Evolutionary conservation across 257 asterid genomes (phyloP).

Genomic region (Orobanche coerulescens): DNA sequence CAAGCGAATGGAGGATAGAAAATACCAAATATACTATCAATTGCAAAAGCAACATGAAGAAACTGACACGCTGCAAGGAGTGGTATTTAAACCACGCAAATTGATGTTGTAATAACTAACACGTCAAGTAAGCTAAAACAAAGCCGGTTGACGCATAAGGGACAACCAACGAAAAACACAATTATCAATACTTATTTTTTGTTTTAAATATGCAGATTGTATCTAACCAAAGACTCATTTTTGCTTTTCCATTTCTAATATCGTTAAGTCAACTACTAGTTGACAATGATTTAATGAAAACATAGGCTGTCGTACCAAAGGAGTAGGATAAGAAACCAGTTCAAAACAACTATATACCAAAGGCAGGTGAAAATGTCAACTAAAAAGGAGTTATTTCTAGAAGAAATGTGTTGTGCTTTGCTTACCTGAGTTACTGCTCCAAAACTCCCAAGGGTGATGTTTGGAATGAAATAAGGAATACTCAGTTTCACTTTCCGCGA

Average conservation of each 20-base stretch:
- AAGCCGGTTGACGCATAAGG: neutral
- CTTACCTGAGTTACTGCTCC: constrained; percentile 94
- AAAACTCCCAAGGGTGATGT: constrained; percentile 92
- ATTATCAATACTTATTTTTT: neutral
- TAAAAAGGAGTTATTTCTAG: neutral
- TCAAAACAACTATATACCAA: neutral
- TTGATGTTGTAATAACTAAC: neutral
- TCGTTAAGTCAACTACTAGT: no score
- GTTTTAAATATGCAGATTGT: neutral
- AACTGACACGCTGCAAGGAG: neutral
- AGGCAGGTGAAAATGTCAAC: neutral
- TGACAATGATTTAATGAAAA: neutral
- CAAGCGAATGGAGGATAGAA: constrained; percentile 7
- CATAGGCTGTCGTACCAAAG: neutral
- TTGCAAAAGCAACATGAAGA: neutral
- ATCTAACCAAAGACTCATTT: neutral
- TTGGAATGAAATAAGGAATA: constrained; percentile 89
- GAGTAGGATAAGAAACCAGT: neutral
- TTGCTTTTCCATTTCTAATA: neutral
- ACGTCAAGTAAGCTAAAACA: neutral
- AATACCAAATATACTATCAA: neutral
- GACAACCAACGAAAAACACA: neutral
- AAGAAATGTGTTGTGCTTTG: neutral
- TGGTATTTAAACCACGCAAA: neutral
- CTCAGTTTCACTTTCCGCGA: constrained; percentile 82